Evolutionary conservation across 2,329 filamentous ascomycete species (phyloP).

Genomic region (Colletotrichum limetticola): DNA sequence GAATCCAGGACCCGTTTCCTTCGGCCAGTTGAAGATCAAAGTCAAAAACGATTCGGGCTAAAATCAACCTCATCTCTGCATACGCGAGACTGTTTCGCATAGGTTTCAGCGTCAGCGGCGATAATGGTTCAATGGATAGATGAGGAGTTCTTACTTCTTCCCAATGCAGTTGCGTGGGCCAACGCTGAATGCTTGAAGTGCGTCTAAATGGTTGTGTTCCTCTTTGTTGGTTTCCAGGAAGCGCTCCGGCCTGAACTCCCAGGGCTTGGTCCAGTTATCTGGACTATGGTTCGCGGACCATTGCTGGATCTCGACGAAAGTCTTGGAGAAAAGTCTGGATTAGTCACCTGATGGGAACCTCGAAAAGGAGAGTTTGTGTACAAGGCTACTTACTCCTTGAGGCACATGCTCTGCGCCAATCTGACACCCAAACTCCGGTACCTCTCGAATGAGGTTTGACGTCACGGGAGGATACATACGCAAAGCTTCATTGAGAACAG

Average conservation of each 20-base stretch:
- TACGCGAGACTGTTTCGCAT: slow-evolving; percentile 7
- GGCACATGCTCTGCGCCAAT: slow-evolving; percentile 46
- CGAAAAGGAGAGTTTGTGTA: background rate
- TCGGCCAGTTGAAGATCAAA: background rate
- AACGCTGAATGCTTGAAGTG: slow-evolving; percentile 12
- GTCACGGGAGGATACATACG: slow-evolving; percentile 46
- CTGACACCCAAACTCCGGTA: slow-evolving; percentile 43
- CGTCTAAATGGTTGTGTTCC: background rate
- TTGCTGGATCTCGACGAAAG: slow-evolving; percentile 10
- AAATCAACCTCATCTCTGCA: slow-evolving; percentile 21
- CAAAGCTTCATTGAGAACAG: slow-evolving; percentile 54
- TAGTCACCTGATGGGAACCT: background rate
- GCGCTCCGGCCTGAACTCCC: slow-evolving; percentile 21
- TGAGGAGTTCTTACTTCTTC: slow-evolving; percentile 45
- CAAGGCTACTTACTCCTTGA: slow-evolving; percentile 42
- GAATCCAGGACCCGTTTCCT: background rate
- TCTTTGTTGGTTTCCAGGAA: background rate
- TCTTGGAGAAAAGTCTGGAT: slow-evolving; percentile 8
- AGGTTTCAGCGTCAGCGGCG: background rate
- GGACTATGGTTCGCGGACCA: slow-evolving; percentile 10
- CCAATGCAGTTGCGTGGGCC: slow-evolving; percentile 30
- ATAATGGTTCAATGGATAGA: slow-evolving; percentile 43
- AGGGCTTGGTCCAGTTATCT: slow-evolving; percentile 47
- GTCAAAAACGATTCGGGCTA: slow-evolving; percentile 18
- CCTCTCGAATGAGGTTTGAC: slow-evolving; percentile 40